Base-by-base conservation (phyloP, 192 early-diverging fungal species). In the Paraglomus occultum region DNA sequence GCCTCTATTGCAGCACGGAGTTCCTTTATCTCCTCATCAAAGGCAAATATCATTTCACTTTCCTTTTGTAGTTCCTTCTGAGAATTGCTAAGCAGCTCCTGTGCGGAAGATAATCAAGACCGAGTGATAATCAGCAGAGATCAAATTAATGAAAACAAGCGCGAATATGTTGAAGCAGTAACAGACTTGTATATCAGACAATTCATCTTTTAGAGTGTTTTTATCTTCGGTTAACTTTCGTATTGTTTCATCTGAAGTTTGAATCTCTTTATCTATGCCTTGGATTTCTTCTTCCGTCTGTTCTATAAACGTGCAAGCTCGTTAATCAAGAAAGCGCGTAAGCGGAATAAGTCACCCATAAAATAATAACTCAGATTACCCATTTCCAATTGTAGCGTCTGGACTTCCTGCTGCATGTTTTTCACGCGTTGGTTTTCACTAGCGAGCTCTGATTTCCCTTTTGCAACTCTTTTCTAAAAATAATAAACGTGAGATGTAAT, bases 11-110 rank as follows among this genome's bases (percentile, higher is more conserved):
- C 75, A 15, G 81, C 77, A 52, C 92, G 88, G 18, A 94, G 75
- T 67, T 88, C 85, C 39, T 84, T 80, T 40, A 92, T 76, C 67
- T 97, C 92, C 23, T 87, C 86, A 71, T 98, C 93, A 74, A 85
- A 92, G 15, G 87, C 85, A 15, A 82, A 71, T 18, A 96, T 76
- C 54, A 84, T 82, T 47, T 86, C 82, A 48, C 81, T 82, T 67
- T 95, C 89, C 2, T 77, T 75, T 52, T 85, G 82, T 50, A 90
- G 77, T 12, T 82, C 83, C 1, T 73, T 49, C 58, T 90, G 83
- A 39, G 85, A 80, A 40, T 80, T 67, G 49, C 85, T 82, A 6
- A 84, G 73, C 43, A 77, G 42, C 5, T 4, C 31, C 57, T 70
- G 66, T 40, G 73, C 17, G 5, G 22, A 44, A 10, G 2, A 50